Percentiles rank a stretch among this genome's conserved stretches.
Conservation (phyloP, 1,284 basidiomycete genomes). For the Neonothopanus nambi region DNA sequence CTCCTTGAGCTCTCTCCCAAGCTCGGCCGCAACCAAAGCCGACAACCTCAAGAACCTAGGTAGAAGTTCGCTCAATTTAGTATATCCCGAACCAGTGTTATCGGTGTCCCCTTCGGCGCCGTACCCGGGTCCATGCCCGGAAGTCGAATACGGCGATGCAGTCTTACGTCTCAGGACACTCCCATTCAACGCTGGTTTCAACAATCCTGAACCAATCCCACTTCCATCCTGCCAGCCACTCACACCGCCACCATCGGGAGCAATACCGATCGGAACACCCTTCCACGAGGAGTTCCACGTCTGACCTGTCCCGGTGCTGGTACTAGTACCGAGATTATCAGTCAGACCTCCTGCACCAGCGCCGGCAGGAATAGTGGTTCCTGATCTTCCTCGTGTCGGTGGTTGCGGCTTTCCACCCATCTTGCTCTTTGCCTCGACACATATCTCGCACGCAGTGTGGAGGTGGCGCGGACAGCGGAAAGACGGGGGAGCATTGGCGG, state of each 20-base stretch:
- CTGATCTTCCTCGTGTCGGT: constrained; percentile 13
- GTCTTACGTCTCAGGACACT: constrained; percentile 56
- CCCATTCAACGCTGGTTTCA: constrained; percentile 51
- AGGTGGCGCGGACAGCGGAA: constrained; percentile 72
- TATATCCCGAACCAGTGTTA: constrained; percentile 50
- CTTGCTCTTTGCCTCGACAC: constrained; percentile 55
- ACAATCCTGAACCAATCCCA: constrained; percentile 68
- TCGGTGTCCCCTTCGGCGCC: constrained; percentile 19
- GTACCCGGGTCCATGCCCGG: constrained; percentile 22
- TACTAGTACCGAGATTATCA: constrained; percentile 2
- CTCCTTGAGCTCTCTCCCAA: constrained; percentile 60
- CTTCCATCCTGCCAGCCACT: constrained; percentile 71
- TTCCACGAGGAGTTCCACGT: constrained; percentile 25
- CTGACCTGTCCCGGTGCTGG: constrained; percentile 5
- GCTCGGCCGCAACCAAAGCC: constrained; percentile 71
- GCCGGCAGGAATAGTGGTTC: background rate
- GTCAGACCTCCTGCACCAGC: background rate
- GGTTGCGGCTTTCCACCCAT: constrained; percentile 12
- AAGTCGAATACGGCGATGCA: constrained; percentile 16
- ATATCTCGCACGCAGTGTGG: constrained; percentile 70
- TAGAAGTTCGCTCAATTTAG: constrained; percentile 67
- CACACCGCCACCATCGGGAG: constrained; percentile 49
- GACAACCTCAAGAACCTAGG: constrained; percentile 73
- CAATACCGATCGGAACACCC: constrained; percentile 34
- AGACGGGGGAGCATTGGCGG: constrained; percentile 61